Percentiles rank a stretch among this genome's conserved stretches.
phyloP scores from a whole-genome alignment of 495 filamentous ascomycete species.

The Penicillium tannophilum region DNA sequence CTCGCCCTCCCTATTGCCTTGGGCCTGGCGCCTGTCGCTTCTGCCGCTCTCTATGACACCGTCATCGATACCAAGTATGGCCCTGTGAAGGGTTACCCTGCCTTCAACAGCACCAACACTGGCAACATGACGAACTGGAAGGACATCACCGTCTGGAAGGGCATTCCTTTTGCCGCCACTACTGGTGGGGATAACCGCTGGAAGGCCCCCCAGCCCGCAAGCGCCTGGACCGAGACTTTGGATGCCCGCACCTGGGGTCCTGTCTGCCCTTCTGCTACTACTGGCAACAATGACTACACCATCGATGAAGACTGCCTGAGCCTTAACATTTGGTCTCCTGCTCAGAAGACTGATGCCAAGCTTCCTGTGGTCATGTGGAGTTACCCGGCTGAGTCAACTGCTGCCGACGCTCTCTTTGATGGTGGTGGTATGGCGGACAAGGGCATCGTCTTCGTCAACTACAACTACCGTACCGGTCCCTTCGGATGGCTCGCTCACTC shows the following conservation, averaged over 20 bases:
- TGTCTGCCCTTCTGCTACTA: conserved; percentile 5
- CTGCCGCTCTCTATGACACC: conserved; percentile 1
- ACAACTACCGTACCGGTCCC: conserved; percentile 62
- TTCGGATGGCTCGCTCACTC: conserved; percentile 5
- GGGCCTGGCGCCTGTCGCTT: background rate
- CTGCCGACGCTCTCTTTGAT: conserved; percentile 5
- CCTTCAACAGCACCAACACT: background rate
- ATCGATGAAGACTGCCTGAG: conserved; percentile 4
- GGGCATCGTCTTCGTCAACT: conserved; percentile 60
- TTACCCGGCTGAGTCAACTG: conserved; percentile 2
- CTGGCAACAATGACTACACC: background rate
- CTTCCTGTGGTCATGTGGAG: conserved; percentile 7
- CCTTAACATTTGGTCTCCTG: conserved; percentile 2
- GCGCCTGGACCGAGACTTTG: background rate
- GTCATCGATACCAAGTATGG: conserved; percentile 3
- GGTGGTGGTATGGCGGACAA: conserved; percentile 7
- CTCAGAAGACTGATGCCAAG: background rate
- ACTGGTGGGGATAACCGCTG: conserved; percentile 3
- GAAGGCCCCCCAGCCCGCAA: background rate
- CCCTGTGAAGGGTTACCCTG: conserved; percentile 1
- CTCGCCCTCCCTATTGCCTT: background rate
- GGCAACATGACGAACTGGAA: conserved; percentile 7
- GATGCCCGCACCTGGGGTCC: background rate
- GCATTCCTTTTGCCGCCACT: background rate
- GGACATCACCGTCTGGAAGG: conserved; percentile 8